These are phyloP conservation scores for Colletotrichum karsti DNA, from an alignment of 2,329 filamentous ascomycete genomes.

Conservation along the genomic window DNA sequence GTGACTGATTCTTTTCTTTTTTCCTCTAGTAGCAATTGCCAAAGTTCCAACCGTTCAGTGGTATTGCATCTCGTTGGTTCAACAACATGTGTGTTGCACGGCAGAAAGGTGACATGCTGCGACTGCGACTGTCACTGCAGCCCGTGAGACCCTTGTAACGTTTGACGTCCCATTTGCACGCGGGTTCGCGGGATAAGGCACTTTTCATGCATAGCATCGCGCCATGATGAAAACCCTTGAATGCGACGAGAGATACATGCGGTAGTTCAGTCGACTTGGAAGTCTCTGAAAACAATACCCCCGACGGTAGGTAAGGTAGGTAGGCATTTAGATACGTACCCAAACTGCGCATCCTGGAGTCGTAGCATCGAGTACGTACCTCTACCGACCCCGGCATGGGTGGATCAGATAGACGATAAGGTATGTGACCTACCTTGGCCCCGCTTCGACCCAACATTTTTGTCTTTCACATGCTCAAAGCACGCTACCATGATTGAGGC, in stretches of 20 bases:
- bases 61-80: background rate
- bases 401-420: slow-evolving; percentile 21
- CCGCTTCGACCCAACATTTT: slow-evolving; percentile 29
- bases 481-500: background rate
- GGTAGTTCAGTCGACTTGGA: background rate
- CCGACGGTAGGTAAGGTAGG: background rate
- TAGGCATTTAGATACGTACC: too few species aligned
- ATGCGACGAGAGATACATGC: too few species aligned
- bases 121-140: background rate
- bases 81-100: slow-evolving; percentile 1
- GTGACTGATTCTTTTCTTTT: background rate
- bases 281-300: background rate
- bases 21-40: background rate
- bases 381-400: background rate
- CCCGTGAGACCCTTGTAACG: slow-evolving; percentile 8
- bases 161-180: background rate
- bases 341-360: too few species aligned
- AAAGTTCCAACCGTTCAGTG: background rate
- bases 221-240: background rate
- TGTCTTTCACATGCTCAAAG: slow-evolving; percentile 26
- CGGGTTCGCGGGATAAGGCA: background rate
- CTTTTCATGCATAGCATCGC: slow-evolving; percentile 12
- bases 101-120: background rate
- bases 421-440: too few species aligned
- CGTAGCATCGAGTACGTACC: background rate